Percentiles rank a stretch among this genome's conserved stretches.
These are phyloP conservation scores for Gynandropsis gynandra DNA, from an alignment of 345 rosid species.

Conservation along the genomic window DNA sequence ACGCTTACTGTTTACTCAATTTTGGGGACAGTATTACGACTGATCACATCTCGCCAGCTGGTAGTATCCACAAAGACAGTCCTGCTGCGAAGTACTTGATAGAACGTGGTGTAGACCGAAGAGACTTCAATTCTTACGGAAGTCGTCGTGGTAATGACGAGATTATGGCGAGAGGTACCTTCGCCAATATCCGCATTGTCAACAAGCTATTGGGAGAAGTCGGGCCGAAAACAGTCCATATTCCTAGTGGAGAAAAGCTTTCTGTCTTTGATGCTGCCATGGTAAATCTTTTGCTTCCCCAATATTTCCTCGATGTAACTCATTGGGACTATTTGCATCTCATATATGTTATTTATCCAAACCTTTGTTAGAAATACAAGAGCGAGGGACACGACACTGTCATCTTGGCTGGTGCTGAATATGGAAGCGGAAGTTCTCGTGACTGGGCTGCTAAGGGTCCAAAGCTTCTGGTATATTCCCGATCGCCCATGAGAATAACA, in stretches of 20 bases:
- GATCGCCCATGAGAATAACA: neutral
- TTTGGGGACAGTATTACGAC: slow-evolving; percentile 84
- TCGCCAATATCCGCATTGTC: slow-evolving; percentile 75
- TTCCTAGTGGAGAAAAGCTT: slow-evolving; percentile 70
- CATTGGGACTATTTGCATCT: neutral
- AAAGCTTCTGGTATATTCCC: slow-evolving; percentile 56
- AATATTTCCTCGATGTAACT: neutral
- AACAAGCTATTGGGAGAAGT: slow-evolving; percentile 77
- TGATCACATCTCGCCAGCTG: slow-evolving; percentile 87
- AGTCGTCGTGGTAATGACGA: slow-evolving; percentile 89
- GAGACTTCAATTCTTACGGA: slow-evolving; percentile 83
- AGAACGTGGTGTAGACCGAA: slow-evolving; percentile 73
- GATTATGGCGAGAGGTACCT: slow-evolving; percentile 82
- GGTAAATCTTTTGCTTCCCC: slow-evolving; percentile 37
- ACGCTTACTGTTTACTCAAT: slow-evolving; percentile 72
- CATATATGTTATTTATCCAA: neutral
- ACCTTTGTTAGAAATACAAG: slow-evolving; percentile 54
- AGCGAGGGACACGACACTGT: slow-evolving; percentile 58
- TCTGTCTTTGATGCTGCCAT: slow-evolving; percentile 77
- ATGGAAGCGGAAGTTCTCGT: slow-evolving; percentile 97
- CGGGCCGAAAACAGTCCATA: slow-evolving; percentile 80
- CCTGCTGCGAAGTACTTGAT: slow-evolving; percentile 75
- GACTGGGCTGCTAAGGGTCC: slow-evolving; percentile 99
- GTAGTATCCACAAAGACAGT: slow-evolving; percentile 71
- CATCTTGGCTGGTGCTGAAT: slow-evolving; percentile 87